A percentile compares a stretch with the other conserved stretches of the same genome.
These are phyloP conservation scores for Leccinum boreale DNA, from an alignment of 768 basidiomycete species.

Conservation along the genomic window DNA sequence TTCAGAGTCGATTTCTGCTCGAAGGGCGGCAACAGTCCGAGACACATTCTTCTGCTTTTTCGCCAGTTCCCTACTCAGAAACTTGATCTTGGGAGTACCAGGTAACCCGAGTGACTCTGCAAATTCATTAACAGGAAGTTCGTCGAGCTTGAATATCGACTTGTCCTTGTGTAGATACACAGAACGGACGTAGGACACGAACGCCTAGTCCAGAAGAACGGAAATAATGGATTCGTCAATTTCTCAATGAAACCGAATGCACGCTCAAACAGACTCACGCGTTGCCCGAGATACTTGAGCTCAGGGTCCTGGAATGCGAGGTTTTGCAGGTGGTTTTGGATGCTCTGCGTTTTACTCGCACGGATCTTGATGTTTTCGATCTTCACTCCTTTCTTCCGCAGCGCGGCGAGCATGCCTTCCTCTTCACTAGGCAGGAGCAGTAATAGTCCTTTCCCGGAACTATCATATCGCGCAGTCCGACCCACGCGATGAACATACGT, in stretches of 20 bases:
- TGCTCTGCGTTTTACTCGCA: slow-evolving; percentile 78
- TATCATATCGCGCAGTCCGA: slow-evolving; percentile 90
- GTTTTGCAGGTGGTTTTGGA: slow-evolving; percentile 87
- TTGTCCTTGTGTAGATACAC: slow-evolving; percentile 94
- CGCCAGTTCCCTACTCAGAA: slow-evolving; percentile 62
- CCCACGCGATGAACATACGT: slow-evolving; percentile 98
- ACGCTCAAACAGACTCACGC: slow-evolving; percentile 48
- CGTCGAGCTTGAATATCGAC: slow-evolving; percentile 80
- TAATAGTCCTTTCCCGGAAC: slow-evolving; percentile 80
- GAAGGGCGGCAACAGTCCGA: slow-evolving; percentile 38
- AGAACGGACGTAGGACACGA: slow-evolving; percentile 93
- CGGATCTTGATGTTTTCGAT: slow-evolving; percentile 84
- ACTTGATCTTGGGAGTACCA: slow-evolving; percentile 94
- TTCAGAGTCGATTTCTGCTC: slow-evolving; percentile 29
- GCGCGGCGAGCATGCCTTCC: slow-evolving; percentile 75
- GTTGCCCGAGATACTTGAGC: slow-evolving; percentile 93
- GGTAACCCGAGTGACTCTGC: slow-evolving; percentile 91
- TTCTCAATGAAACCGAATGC: fast-evolving
- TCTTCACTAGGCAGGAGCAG: slow-evolving; percentile 90
- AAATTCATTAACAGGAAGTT: slow-evolving; percentile 78
- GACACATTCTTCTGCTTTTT: slow-evolving; percentile 77
- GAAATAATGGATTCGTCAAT: slow-evolving; percentile 4
- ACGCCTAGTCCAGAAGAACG: slow-evolving; percentile 53
- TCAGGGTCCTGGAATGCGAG: slow-evolving; percentile 94
- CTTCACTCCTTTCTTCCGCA: slow-evolving; percentile 69